Evolutionary conservation across 2,329 filamentous ascomycete species (phyloP).

Genomic region (Esteya vermicola): DNA sequence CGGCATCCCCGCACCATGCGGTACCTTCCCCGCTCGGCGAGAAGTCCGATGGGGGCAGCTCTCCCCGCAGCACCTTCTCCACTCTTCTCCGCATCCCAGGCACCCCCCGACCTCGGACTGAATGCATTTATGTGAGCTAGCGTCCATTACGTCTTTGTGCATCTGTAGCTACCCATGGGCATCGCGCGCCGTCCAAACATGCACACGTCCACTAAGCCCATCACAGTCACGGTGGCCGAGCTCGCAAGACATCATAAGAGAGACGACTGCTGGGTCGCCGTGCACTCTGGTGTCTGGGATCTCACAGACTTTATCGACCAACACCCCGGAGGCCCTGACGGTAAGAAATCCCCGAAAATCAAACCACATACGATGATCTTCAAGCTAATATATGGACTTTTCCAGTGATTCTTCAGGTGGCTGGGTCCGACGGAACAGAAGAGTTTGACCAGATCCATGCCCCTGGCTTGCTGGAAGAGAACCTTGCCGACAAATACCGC

Average conservation of each 20-base stretch:
- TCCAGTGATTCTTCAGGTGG: constrained; percentile 28
- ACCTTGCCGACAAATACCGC: constrained; percentile 30
- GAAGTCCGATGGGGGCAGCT: too few species aligned
- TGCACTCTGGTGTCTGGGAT: constrained; percentile 4
- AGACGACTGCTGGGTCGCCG: constrained; percentile 3
- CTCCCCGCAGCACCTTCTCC: too few species aligned
- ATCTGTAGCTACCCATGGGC: too few species aligned
- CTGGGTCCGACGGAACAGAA: constrained; percentile 38
- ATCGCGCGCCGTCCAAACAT: too few species aligned
- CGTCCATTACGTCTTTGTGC: too few species aligned
- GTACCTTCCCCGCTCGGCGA: too few species aligned
- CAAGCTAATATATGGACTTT: too few species aligned
- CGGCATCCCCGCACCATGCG: too few species aligned
- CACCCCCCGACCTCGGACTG: too few species aligned
- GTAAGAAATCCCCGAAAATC: not conserved
- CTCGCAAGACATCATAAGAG: not conserved
- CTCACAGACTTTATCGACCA: constrained; percentile 4
- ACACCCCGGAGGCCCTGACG: constrained; percentile 2
- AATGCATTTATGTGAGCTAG: too few species aligned
- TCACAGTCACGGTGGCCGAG: not conserved
- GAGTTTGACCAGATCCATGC: constrained; percentile 37
- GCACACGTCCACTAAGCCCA: not conserved
- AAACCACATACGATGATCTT: not conserved
- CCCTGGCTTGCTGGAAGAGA: constrained; percentile 22
- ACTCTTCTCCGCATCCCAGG: too few species aligned